A percentile compares a stretch with the other conserved stretches of the same genome.
Conservation (phyloP, 768 basidiomycete species). For the Suillus alpinus region DNA sequence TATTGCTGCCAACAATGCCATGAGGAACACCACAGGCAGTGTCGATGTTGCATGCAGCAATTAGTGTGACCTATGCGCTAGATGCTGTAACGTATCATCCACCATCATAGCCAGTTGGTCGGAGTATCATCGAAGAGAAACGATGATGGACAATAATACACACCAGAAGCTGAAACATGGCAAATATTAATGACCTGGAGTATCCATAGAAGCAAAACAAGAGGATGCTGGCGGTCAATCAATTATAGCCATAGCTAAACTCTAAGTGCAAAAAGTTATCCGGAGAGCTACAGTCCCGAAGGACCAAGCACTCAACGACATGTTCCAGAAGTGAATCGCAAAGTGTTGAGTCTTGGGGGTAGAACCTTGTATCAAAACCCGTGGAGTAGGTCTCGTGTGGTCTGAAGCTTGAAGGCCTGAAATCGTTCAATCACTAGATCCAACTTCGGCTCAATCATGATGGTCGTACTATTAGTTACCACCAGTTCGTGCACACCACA, state of each 20-base stretch:
- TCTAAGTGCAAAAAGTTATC: not conserved
- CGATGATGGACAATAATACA: not conserved
- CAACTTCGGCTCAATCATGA: too few species aligned
- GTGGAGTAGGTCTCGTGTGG: not conserved
- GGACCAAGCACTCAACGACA: not conserved
- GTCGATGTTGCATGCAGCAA: not conserved
- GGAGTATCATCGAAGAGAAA: not conserved
- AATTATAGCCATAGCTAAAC: not conserved
- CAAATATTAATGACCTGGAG: not conserved
- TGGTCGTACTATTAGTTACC: too few species aligned
- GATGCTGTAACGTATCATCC: not conserved
- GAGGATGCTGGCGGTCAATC: not conserved
- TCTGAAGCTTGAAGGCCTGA: too few species aligned
- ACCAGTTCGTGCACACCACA: too few species aligned
- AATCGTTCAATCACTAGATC: slow-evolving; percentile 5
- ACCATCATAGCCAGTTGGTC: not conserved
- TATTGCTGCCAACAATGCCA: not conserved
- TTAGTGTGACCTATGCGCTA: not conserved
- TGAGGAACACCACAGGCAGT: not conserved
- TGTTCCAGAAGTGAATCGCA: not conserved
- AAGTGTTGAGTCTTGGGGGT: not conserved
- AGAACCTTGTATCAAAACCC: not conserved
- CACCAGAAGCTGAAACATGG: not conserved
- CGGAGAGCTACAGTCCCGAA: not conserved
- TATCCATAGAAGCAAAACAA: slow-evolving; percentile 1